Conservation (phyloP, 1,139 yeast genomes). For the Scheffersomyces parashehatae region DNA sequence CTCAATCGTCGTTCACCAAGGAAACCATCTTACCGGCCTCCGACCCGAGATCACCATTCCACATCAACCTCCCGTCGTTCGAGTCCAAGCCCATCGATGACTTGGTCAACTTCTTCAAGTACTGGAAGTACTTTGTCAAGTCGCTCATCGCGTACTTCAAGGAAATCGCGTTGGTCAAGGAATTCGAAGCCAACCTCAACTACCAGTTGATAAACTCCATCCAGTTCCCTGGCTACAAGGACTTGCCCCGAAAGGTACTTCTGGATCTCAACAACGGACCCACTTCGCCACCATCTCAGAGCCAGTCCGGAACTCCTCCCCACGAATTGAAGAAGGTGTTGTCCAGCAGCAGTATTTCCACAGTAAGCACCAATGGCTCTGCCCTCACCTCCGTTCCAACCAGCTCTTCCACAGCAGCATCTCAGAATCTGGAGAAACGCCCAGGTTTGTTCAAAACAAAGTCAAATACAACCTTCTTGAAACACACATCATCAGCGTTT, state of each 20-base stretch:
- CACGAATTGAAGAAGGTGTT: conserved; percentile 8
- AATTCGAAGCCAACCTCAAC: conserved; percentile 66
- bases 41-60: conserved; percentile 41
- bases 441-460: conserved; percentile 37
- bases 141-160: conserved; percentile 61
- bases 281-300: conserved; percentile 1
- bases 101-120: conserved; percentile 58
- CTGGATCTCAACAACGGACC: conserved; percentile 7
- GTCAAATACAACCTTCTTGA: conserved; percentile 25
- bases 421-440: conserved; percentile 12
- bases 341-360: not conserved
- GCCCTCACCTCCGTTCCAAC: not conserved
- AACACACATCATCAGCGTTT: conserved; percentile 2
- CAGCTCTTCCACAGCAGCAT: not conserved
- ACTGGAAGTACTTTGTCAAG: conserved; percentile 70
- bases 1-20: conserved; percentile 20
- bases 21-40: conserved; percentile 38
- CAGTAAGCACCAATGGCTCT: not conserved
- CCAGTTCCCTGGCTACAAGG: conserved; percentile 53
- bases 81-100: conserved; percentile 52
- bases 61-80: conserved; percentile 37
- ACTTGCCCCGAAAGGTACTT: conserved; percentile 26
- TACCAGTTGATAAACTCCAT: conserved; percentile 62
- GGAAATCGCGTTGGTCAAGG: conserved; percentile 64
- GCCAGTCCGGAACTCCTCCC: conserved; percentile 10